phyloP scores from a whole-genome alignment of 495 filamentous ascomycete genomes.

The Endocarpon pusillum region DNA sequence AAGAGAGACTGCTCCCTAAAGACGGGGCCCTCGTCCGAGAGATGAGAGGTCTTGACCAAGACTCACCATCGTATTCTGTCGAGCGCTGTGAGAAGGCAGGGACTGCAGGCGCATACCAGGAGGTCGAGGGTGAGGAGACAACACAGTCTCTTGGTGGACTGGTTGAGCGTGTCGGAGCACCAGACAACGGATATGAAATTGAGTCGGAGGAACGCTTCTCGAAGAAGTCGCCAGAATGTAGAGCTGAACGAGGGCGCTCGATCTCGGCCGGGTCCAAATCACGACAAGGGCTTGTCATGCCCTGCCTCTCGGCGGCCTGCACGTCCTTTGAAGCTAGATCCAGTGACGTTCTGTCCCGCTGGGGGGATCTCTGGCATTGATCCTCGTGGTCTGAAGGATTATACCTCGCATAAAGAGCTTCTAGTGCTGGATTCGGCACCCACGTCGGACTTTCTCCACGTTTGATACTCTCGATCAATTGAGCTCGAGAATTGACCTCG shows the following conservation, averaged over 20 bases:
- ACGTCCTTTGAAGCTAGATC: no score
- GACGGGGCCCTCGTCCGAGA: conserved; percentile 39
- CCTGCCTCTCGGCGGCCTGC: no score
- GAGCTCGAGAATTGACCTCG: conserved; percentile 39
- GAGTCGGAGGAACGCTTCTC: conserved; percentile 29
- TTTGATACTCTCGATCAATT: conserved; percentile 77
- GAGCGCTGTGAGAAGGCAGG: conserved; percentile 4
- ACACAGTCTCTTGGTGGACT: conserved; percentile 7
- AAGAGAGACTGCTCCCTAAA: conserved; percentile 57
- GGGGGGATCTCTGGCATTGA: no score
- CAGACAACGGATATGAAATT: conserved; percentile 9
- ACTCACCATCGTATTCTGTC: conserved; percentile 5
- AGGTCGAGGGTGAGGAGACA: conserved; percentile 29
- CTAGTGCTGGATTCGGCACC: conserved; percentile 45
- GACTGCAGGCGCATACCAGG: conserved; percentile 26
- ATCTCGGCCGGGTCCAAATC: conserved; percentile 44
- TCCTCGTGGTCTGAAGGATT: no score
- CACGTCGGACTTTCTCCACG: conserved; percentile 60
- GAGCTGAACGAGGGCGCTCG: conserved; percentile 67
- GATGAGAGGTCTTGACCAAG: conserved; percentile 8
- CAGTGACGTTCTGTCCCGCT: no score
- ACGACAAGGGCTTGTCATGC: no score
- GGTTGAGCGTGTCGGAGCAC: conserved; percentile 10
- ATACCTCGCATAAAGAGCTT: no score
- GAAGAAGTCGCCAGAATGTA: conserved; percentile 81